Base-by-base conservation (phyloP, 495 filamentous ascomycete species). In the Aspergillus funiculosus region DNA sequence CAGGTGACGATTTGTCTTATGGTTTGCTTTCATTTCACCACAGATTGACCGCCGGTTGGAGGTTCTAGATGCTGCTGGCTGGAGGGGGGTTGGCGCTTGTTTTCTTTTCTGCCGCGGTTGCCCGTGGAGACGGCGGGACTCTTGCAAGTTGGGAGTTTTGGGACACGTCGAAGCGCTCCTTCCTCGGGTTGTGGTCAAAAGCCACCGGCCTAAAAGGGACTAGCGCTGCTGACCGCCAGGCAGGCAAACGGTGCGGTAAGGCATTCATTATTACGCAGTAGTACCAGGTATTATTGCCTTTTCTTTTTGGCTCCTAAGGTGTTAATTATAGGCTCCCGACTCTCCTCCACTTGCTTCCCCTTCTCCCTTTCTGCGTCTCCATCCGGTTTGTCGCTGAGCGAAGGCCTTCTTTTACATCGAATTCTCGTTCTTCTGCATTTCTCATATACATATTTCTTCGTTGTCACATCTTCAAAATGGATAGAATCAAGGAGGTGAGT, bases 401-500 rank as follows among this genome's bases (percentile, higher is more conserved):
- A 68, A 65, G 62, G 56, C 67, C 65, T 60, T 39, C 21, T 47
- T 17, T 13, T 21, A 18, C 20, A 17, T 28, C 21, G 14, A 17
- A 30, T 30, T 25, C 13, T 37, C 27, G 6, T 26, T 11, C 20
- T 26, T 15, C 24, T 38, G 9, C 47, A 32, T 53, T 59, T 62
- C 48, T 50, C 25, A 9, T 45, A 53, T 62, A 69, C 59, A 66
- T 66, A 62, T 58, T 62, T 41, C 26, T 32, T 40, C 46, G 46
- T 22, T 30, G 34, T 50, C 36, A 48, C 18, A 40, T 29, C 48
- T 22, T 48, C 57, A 74, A 56, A 57, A 78, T 78, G 75, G 74
- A 77, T 43, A 75, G 69, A 59, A 90, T 94, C 68, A 87, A 84
- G 80, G 78, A 87, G 76, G 87, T 91, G 60, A 74, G 82, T 73